Percentiles rank a stretch among this genome's conserved stretches.
phyloP scores from a whole-genome alignment of 257 asterid genomes.

The Primulina huaijiensis region DNA sequence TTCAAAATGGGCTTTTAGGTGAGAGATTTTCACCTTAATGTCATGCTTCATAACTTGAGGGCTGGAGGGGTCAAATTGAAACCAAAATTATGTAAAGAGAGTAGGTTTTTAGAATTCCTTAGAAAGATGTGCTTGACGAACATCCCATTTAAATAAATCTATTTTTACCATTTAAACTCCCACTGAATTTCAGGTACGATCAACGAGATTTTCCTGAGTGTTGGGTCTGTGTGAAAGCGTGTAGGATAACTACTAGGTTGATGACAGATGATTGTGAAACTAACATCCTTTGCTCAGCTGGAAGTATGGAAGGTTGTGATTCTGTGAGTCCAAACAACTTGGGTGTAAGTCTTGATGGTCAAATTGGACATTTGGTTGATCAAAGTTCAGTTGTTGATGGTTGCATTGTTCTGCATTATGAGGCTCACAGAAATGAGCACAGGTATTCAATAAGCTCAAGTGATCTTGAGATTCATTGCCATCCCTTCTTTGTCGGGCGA shows the following conservation, averaged over 20 bases:
- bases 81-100: not conserved
- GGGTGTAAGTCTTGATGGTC: constrained; percentile 29
- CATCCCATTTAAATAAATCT: constrained; percentile 17
- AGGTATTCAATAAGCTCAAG: constrained; percentile 41
- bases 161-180: constrained; percentile 16
- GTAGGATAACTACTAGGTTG: constrained; percentile 45
- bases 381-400: constrained; percentile 38
- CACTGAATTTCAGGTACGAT: constrained; percentile 58
- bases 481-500: constrained; percentile 64
- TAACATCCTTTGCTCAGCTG: constrained; percentile 49
- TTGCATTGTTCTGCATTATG: constrained; percentile 62
- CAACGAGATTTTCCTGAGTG: constrained; percentile 46
- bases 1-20: not conserved
- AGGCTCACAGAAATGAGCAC: constrained; percentile 37
- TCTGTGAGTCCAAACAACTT: constrained; percentile 29
- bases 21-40: constrained; percentile 2
- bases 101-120: not conserved
- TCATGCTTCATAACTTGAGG: not conserved
- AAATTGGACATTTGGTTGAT: constrained; percentile 35
- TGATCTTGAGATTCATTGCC: constrained; percentile 66
- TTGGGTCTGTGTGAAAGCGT: constrained; percentile 57
- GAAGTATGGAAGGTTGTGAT: constrained; percentile 32
- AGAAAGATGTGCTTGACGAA: not conserved
- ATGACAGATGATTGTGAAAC: constrained; percentile 34
- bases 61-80: not conserved